Conservation (phyloP, 2,329 filamentous ascomycete species). For the Pyrenophora graminea region DNA sequence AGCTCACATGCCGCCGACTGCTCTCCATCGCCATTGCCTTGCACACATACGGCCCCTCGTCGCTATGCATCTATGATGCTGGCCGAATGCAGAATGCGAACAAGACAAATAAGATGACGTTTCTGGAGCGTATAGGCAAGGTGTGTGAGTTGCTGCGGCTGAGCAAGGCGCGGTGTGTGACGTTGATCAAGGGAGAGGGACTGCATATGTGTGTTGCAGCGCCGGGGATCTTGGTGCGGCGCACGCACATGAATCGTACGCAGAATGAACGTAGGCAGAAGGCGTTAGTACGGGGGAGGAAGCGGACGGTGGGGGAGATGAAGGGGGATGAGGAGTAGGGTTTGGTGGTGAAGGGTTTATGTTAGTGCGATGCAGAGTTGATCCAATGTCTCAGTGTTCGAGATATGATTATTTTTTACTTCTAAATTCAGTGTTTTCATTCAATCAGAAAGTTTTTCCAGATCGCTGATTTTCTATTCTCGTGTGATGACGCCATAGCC, state of each 20-base stretch:
- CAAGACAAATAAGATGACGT: background rate
- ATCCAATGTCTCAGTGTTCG: too few species aligned
- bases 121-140: background rate
- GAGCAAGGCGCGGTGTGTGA: constrained; percentile 7
- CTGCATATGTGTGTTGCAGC: constrained; percentile 8
- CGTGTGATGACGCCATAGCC: too few species aligned
- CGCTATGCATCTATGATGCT: constrained; percentile 2
- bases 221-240: background rate
- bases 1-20: background rate
- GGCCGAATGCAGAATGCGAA: background rate
- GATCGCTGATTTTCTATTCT: too few species aligned
- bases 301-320: too few species aligned
- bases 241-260: background rate
- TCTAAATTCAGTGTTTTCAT: too few species aligned
- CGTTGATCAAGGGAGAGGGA: background rate
- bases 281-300: background rate
- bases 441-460: too few species aligned
- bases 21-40: constrained; percentile 8
- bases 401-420: too few species aligned
- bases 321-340: too few species aligned
- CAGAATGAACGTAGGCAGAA: constrained; percentile 5
- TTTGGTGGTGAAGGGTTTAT: too few species aligned
- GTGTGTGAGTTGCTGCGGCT: constrained; percentile 7
- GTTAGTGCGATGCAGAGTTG: too few species aligned
- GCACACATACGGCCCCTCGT: constrained; percentile 4